phyloP scores from a whole-genome alignment of 495 filamentous ascomycete genomes.

The Arthonia radiata region DNA sequence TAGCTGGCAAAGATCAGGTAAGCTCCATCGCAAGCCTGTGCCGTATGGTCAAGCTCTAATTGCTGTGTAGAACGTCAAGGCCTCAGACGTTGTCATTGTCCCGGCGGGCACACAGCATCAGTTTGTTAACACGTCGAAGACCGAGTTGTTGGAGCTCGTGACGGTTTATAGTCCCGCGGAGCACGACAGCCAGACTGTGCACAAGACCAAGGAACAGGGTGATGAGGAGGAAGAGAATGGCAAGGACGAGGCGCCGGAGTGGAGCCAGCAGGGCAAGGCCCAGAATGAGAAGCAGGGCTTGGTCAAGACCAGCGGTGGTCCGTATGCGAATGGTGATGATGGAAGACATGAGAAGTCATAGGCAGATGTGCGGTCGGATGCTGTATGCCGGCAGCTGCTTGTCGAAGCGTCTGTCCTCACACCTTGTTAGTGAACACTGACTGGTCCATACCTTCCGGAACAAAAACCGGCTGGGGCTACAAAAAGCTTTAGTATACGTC shows the following conservation, averaged over 20 bases:
- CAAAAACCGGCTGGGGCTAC: too few relatives aligned
- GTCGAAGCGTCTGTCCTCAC: too few relatives aligned
- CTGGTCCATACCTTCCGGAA: too few relatives aligned
- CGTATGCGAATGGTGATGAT: too few relatives aligned
- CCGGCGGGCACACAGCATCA: constrained; percentile 42
- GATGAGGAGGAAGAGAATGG: constrained; percentile 34
- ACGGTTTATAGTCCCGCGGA: constrained; percentile 39
- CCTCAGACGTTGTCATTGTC: constrained; percentile 35
- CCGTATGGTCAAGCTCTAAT: too few relatives aligned
- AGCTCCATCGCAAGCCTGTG: too few relatives aligned
- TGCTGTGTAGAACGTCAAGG: constrained; percentile 17
- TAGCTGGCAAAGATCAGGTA: constrained; percentile 30
- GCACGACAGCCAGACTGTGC: constrained; percentile 29
- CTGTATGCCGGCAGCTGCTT: too few relatives aligned
- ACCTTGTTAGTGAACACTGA: too few relatives aligned
- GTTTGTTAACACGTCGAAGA: constrained; percentile 26
- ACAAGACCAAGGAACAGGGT: constrained; percentile 35
- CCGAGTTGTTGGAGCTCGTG: constrained; percentile 25
- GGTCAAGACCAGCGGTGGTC: too few relatives aligned
- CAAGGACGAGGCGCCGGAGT: constrained; percentile 33
- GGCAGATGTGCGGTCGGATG: too few relatives aligned
- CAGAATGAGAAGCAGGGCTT: constrained; percentile 31
- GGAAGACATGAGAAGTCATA: too few relatives aligned
- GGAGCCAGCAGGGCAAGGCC: constrained; percentile 26
- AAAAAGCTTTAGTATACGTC: too few relatives aligned